A percentile compares a stretch with the other conserved stretches of the same genome.
Conservation (phyloP, 1,284 basidiomycete genomes). For the Neolentinus lepideus region DNA sequence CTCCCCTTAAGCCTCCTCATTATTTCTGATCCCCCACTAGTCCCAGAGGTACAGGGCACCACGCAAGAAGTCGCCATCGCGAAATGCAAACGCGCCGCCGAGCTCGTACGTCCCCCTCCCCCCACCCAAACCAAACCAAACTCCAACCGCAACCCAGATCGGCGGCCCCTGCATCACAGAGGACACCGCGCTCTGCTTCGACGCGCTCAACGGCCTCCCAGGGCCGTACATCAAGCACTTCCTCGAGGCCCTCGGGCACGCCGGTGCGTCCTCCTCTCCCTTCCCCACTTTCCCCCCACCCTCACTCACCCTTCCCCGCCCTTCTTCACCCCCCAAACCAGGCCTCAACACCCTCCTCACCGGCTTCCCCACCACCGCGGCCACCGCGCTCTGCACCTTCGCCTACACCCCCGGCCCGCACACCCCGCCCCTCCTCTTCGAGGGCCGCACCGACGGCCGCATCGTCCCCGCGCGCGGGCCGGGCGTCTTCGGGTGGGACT, state of each 20-base stretch:
- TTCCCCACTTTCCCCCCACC: background rate
- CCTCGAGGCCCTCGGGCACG: constrained; percentile 72
- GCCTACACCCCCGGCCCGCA: constrained; percentile 87
- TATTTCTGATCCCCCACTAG: constrained; percentile 28
- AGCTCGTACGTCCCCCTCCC: constrained; percentile 43
- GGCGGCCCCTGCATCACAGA: constrained; percentile 91
- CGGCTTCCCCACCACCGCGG: constrained; percentile 78
- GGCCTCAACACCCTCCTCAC: constrained; percentile 84
- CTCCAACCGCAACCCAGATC: constrained; percentile 33
- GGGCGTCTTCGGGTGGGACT: constrained; percentile 83
- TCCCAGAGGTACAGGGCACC: constrained; percentile 92
- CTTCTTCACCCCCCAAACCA: constrained; percentile 7
- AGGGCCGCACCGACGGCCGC: constrained; percentile 82
- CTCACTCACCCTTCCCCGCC: background rate
- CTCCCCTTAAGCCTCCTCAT: constrained; percentile 3
- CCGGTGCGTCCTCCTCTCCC: constrained; percentile 30
- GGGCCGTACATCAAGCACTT: constrained; percentile 98
- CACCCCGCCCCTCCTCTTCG: constrained; percentile 80
- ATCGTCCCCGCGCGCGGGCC: constrained; percentile 87
- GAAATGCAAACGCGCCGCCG: constrained; percentile 84
- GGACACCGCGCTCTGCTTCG: constrained; percentile 92
- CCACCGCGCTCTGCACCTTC: constrained; percentile 93
- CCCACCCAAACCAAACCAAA: background rate
- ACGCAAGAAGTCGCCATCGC: constrained; percentile 87
- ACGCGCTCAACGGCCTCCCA: constrained; percentile 84